A percentile compares a stretch with the other conserved stretches of the same genome.
Conservation (phyloP, 164 flowering plant species). For the Tetracentron sinense region DNA sequence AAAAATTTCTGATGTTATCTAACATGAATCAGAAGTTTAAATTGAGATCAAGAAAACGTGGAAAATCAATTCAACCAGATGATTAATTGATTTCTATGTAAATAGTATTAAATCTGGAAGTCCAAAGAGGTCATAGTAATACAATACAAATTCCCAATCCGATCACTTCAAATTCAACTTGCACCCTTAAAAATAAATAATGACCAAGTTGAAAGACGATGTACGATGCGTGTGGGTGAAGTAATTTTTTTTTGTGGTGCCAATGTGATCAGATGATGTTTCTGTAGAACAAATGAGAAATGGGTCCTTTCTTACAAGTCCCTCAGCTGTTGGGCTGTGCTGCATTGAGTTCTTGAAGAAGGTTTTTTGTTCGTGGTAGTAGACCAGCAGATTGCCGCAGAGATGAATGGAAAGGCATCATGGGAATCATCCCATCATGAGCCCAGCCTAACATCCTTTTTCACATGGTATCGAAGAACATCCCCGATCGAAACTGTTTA, state of each 20-base stretch:
- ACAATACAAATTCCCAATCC: slow-evolving; percentile 4
- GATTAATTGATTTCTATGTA: not conserved
- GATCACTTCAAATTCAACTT: not conserved
- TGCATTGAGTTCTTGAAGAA: slow-evolving; percentile 61
- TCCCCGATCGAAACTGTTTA: slow-evolving; percentile 54
- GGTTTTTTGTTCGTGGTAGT: slow-evolving; percentile 75
- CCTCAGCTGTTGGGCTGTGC: slow-evolving; percentile 14
- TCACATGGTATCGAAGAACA: slow-evolving; percentile 50
- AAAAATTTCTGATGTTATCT: no score
- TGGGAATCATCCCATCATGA: slow-evolving; percentile 82
- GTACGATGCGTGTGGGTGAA: not conserved
- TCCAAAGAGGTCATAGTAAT: slow-evolving; percentile 9
- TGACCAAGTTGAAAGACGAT: not conserved
- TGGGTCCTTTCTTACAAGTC: not conserved
- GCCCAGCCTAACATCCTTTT: slow-evolving; percentile 71
- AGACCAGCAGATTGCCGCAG: slow-evolving; percentile 99
- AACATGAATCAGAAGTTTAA: no score
- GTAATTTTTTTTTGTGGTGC: not conserved
- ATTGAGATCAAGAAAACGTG: no score
- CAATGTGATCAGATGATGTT: not conserved
- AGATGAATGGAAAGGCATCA: slow-evolving; percentile 96
- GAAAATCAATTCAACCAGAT: no score
- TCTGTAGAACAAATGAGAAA: slow-evolving; percentile 4
- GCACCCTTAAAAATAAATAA: not conserved
- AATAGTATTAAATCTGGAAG: slow-evolving; percentile 8